Conservation (phyloP, 2,329 filamentous ascomycete species). For the Sphaceloma murrayae region DNA sequence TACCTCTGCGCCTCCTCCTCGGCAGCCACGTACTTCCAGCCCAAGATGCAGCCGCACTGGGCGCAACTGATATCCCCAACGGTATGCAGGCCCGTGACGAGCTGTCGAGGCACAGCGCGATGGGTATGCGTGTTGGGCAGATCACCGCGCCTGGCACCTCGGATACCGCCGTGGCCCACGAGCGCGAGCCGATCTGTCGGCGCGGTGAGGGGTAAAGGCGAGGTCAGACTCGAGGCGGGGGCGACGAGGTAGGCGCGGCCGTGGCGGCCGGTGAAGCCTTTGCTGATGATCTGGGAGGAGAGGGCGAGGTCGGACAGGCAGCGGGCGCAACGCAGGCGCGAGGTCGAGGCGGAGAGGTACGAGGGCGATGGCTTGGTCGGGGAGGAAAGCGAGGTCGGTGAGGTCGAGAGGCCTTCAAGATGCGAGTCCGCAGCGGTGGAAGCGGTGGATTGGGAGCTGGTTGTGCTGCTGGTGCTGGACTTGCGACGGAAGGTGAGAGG, state of each 20-base stretch:
- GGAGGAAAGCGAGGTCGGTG: slow-evolving; percentile 10
- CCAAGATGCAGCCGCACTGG: slow-evolving; percentile 47
- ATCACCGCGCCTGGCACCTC: slow-evolving; percentile 25
- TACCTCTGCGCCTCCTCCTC: slow-evolving; percentile 53
- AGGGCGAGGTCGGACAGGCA: slow-evolving; percentile 52
- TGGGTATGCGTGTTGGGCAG: slow-evolving; percentile 52
- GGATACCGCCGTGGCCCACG: slow-evolving; percentile 12
- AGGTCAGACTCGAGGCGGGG: slow-evolving; percentile 30
- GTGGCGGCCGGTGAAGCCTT: slow-evolving; percentile 56
- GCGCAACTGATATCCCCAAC: slow-evolving; percentile 51
- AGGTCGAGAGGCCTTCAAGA: slow-evolving; percentile 12
- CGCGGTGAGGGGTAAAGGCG: slow-evolving; percentile 2
- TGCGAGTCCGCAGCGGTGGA: slow-evolving; percentile 20
- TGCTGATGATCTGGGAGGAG: slow-evolving; percentile 51
- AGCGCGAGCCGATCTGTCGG: too few relatives aligned
- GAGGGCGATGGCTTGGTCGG: slow-evolving; percentile 20
- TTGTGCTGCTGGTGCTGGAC: slow-evolving; percentile 30
- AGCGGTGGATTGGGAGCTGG: slow-evolving; percentile 22
- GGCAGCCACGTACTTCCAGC: slow-evolving; percentile 57
- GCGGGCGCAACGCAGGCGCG: slow-evolving; percentile 49
- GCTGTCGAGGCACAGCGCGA: slow-evolving; percentile 46
- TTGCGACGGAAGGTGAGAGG: slow-evolving; percentile 41
- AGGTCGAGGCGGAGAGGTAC: slow-evolving; percentile 40
- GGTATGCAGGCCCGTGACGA: slow-evolving; percentile 54
- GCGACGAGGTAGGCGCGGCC: slow-evolving; percentile 55